A percentile compares a stretch with the other conserved stretches of the same genome.
Evolutionary conservation across 768 basidiomycete genomes (phyloP).

Genomic region (Serendipita vermifera): DNA sequence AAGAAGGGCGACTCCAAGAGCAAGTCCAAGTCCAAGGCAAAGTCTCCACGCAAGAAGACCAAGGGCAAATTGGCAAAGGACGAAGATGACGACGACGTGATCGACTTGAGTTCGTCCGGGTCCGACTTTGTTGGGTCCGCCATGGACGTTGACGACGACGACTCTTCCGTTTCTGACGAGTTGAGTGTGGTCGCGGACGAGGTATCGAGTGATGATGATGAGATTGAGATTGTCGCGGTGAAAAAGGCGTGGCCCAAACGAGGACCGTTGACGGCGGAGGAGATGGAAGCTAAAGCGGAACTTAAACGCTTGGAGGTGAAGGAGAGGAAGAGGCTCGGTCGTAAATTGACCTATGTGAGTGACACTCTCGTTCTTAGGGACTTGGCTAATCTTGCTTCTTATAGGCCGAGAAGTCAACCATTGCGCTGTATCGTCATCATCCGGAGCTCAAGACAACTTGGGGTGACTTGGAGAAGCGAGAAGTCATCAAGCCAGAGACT

Average conservation of each 20-base stretch:
- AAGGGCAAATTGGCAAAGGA: conserved; percentile 14
- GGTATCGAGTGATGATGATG: conserved; percentile 17
- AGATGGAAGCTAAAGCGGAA: conserved; percentile 9
- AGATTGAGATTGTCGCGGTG: conserved; percentile 13
- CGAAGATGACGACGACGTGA: conserved; percentile 15
- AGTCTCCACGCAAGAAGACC: background rate
- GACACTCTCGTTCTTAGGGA: background rate
- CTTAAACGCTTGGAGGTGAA: conserved; percentile 35
- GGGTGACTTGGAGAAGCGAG: conserved; percentile 67
- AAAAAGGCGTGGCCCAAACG: conserved; percentile 23
- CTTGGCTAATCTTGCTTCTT: conserved; percentile 13
- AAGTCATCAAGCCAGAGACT: conserved; percentile 48
- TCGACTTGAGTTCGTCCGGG: background rate
- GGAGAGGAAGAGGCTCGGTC: conserved; percentile 47
- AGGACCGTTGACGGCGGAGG: conserved; percentile 26
- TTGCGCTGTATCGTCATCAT: conserved; percentile 55
- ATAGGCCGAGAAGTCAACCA: conserved; percentile 57
- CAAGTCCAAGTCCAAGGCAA: background rate
- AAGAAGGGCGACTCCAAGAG: background rate
- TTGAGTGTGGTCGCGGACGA: conserved; percentile 20
- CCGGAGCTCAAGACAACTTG: conserved; percentile 73
- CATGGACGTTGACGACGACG: conserved; percentile 16
- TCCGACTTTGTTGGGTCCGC: background rate
- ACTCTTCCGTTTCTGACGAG: conserved; percentile 12
- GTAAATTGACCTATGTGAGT: conserved; percentile 59